Percentiles rank a stretch among this genome's conserved stretches.
Evolutionary conservation across 2,329 filamentous ascomycete species (phyloP).

Genomic region (Westerdykella ornata): DNA sequence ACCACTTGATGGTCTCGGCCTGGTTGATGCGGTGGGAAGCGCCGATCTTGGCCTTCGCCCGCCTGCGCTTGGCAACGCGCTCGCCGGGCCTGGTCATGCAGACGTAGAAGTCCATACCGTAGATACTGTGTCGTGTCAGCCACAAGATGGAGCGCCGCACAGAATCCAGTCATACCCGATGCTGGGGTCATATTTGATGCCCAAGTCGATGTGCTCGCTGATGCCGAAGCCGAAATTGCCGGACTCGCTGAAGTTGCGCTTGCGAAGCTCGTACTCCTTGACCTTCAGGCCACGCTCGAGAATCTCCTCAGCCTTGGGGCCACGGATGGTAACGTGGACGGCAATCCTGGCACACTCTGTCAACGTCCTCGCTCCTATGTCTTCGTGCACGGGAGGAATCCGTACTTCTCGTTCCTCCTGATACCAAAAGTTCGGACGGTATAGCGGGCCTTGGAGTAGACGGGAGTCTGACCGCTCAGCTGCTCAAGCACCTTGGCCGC

Average conservation of each 20-base stretch:
- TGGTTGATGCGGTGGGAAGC: conserved; percentile 88
- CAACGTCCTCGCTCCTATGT: conserved; percentile 2
- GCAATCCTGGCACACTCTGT: conserved; percentile 66
- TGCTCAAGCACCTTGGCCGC: conserved; percentile 99
- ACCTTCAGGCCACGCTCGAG: conserved; percentile 99
- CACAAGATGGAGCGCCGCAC: not conserved
- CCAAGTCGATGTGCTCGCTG: conserved; percentile 99
- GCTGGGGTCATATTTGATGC: conserved; percentile 66
- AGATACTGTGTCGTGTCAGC: conserved; percentile 33
- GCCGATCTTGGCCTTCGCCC: conserved; percentile 80
- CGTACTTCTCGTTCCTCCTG: conserved; percentile 83
- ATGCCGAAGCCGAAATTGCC: conserved; percentile 98
- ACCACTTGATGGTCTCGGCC: conserved; percentile 96
- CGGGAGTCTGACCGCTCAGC: conserved; percentile 97
- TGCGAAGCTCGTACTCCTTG: conserved; percentile 99
- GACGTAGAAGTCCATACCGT: conserved; percentile 99
- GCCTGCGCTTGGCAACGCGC: conserved; percentile 92
- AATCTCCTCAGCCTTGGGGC: conserved; percentile 99
- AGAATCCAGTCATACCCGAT: conserved; percentile 30
- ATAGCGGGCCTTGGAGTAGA: conserved; percentile 99
- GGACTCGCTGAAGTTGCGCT: conserved; percentile 99
- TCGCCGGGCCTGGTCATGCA: conserved; percentile 99
- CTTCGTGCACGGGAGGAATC: not conserved
- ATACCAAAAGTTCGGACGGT: conserved; percentile 99
- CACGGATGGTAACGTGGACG: conserved; percentile 98